Percentiles rank a stretch among this genome's conserved stretches.
phyloP scores from a whole-genome alignment of 2,329 filamentous ascomycete species.

The Whalleya microplaca region DNA sequence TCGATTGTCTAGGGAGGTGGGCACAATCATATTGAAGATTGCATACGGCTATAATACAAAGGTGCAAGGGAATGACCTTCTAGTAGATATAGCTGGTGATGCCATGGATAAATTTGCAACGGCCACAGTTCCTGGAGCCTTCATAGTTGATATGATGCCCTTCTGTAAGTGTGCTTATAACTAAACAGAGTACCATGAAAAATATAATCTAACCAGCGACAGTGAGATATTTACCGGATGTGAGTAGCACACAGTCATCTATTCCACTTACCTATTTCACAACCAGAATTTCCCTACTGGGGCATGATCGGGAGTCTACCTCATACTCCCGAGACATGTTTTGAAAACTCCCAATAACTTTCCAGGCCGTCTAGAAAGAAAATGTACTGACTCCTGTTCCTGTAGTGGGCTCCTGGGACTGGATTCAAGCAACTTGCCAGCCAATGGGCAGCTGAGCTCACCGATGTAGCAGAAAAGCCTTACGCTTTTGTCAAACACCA shows the following conservation, averaged over 20 bases:
- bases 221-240: slow-evolving; percentile 30
- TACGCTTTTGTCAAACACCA: slow-evolving; percentile 27
- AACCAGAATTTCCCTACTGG: no score
- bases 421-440: slow-evolving; percentile 28
- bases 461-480: slow-evolving; percentile 22
- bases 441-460: slow-evolving; percentile 16
- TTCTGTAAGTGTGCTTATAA: slow-evolving; percentile 15
- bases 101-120: slow-evolving; percentile 27
- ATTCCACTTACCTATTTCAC: no score
- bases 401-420: slow-evolving; percentile 36
- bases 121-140: slow-evolving; percentile 25
- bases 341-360: no score
- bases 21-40: slow-evolving; percentile 32
- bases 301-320: no score
- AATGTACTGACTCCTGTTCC: no score
- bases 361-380: no score
- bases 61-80: slow-evolving; percentile 25
- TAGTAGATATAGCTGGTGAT: slow-evolving; percentile 25
- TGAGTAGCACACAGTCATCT: no score
- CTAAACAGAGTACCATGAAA: background rate
- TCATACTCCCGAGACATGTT: no score
- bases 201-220: background rate
- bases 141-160: slow-evolving; percentile 35
- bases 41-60: slow-evolving; percentile 35
- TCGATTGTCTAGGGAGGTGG: slow-evolving; percentile 37